These are phyloP conservation scores for Licmophora abbreviata DNA, from an alignment of 108 stramenopile genomes.

Conservation along the genomic window DNA sequence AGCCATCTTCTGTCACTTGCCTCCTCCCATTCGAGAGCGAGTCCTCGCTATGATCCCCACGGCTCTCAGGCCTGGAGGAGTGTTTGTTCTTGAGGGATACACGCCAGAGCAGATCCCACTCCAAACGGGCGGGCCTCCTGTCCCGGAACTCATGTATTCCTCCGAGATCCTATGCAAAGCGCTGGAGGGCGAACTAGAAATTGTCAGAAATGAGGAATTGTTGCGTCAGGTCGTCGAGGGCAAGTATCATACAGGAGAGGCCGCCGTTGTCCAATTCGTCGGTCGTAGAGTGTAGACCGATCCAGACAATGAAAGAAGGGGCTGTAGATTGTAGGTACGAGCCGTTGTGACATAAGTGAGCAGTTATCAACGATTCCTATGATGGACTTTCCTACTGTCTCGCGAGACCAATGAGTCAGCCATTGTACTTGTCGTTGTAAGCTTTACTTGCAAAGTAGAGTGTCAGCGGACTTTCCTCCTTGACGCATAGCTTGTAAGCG, in stretches of 20 bases:
- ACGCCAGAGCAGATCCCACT: conserved; percentile 41
- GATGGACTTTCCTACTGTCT: too few species aligned
- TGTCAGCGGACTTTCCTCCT: too few species aligned
- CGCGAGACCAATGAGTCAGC: too few species aligned
- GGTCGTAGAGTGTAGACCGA: too few species aligned
- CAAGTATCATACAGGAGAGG: conserved; percentile 34
- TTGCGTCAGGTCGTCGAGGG: conserved; percentile 40
- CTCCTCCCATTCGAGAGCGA: conserved; percentile 23
- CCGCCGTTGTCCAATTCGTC: conserved; percentile 37
- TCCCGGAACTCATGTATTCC: conserved; percentile 18
- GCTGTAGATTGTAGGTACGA: too few species aligned
- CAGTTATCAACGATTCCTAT: too few species aligned
- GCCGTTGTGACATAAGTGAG: too few species aligned
- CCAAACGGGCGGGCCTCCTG: conserved; percentile 47
- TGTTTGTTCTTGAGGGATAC: conserved; percentile 34
- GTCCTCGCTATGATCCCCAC: conserved; percentile 20
- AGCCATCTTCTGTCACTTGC: conserved; percentile 43
- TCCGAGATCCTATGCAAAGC: conserved; percentile 14
- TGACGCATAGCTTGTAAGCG: too few species aligned
- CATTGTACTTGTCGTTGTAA: too few species aligned
- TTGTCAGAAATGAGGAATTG: conserved; percentile 29
- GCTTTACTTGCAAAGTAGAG: too few species aligned
- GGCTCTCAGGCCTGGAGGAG: conserved; percentile 34
- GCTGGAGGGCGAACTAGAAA: conserved; percentile 26
- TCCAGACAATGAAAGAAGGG: too few species aligned